Evolutionary conservation across 495 filamentous ascomycete genomes (phyloP).

Genomic region (Neurospora sp.): DNA sequence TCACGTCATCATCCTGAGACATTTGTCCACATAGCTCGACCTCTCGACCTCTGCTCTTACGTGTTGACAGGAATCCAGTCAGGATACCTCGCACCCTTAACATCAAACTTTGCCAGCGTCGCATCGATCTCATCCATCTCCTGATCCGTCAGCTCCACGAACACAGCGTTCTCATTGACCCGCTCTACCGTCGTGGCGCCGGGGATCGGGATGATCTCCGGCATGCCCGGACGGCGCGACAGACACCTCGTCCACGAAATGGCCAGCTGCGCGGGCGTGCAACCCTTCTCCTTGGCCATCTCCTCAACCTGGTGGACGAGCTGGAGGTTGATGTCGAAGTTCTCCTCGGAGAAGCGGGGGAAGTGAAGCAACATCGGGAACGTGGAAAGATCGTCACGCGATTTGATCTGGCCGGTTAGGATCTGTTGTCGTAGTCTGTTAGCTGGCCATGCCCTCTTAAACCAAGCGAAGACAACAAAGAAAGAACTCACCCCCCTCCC

Average conservation of each 20-base stretch:
- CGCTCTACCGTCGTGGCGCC: conserved; percentile 47
- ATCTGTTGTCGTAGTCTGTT: conserved; percentile 11
- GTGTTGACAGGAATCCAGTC: conserved; percentile 20
- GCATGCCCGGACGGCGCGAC: conserved; percentile 49
- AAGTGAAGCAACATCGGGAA: conserved; percentile 41
- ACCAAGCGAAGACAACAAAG: no score
- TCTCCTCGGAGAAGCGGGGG: conserved; percentile 59
- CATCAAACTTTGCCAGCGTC: conserved; percentile 31
- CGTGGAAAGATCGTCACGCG: conserved; percentile 48
- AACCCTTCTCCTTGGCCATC: conserved; percentile 59
- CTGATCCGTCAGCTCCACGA: conserved; percentile 34
- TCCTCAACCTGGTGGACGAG: conserved; percentile 56
- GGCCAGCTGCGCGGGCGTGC: conserved; percentile 67
- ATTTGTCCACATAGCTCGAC: neutral
- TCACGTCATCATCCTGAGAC: neutral
- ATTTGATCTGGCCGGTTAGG: conserved; percentile 53
- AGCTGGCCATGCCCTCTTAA: conserved; percentile 2
- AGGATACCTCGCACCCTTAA: conserved; percentile 34
- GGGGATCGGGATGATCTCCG: conserved; percentile 74
- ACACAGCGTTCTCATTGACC: conserved; percentile 39
- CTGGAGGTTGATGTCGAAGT: conserved; percentile 63
- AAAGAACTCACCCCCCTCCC: conserved; percentile 45
- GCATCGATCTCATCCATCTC: conserved; percentile 43
- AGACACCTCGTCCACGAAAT: conserved; percentile 56
- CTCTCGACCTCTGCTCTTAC: conserved; percentile 5